These are phyloP conservation scores for Ophiostoma perfectum DNA, from an alignment of 2,329 filamentous ascomycete species.

Conservation along the genomic window DNA sequence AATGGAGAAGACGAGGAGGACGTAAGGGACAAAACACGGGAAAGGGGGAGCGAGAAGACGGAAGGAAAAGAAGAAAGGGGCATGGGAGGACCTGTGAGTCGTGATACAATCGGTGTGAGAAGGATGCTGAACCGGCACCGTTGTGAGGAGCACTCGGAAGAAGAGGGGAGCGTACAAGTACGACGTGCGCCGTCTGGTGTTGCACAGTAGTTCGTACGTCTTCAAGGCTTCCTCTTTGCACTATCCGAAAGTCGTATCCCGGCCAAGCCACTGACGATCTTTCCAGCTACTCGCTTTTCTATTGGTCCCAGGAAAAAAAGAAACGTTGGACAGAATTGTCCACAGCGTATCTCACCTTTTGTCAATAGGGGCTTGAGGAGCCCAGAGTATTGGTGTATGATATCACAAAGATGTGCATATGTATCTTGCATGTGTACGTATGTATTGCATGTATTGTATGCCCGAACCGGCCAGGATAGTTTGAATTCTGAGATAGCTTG, in stretches of 20 bases:
- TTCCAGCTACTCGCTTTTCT: background rate
- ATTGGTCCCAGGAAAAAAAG: background rate
- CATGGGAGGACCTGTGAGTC: too few relatives aligned
- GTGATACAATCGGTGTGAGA: background rate
- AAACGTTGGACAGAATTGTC: background rate
- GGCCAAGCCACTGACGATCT: slow-evolving; percentile 5
- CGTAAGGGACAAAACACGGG: background rate
- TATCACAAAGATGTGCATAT: too few relatives aligned
- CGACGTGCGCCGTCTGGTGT: too few relatives aligned
- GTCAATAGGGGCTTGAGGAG: too few relatives aligned
- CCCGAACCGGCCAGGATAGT: too few relatives aligned
- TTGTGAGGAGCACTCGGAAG: slow-evolving; percentile 1
- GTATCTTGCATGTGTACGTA: too few relatives aligned
- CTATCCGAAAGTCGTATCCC: background rate
- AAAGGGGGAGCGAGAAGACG: background rate
- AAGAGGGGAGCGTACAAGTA: background rate
- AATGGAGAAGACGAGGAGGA: background rate
- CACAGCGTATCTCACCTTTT: too few relatives aligned
- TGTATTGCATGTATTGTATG: too few relatives aligned
- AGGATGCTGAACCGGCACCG: background rate
- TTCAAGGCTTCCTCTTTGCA: background rate
- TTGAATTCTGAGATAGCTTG: too few relatives aligned
- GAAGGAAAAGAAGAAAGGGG: background rate
- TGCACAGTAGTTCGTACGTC: too few relatives aligned
- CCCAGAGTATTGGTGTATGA: too few relatives aligned